These are phyloP conservation scores for Colletotrichum acutatum DNA, from an alignment of 2,329 filamentous ascomycete genomes.

Conservation along the genomic window DNA sequence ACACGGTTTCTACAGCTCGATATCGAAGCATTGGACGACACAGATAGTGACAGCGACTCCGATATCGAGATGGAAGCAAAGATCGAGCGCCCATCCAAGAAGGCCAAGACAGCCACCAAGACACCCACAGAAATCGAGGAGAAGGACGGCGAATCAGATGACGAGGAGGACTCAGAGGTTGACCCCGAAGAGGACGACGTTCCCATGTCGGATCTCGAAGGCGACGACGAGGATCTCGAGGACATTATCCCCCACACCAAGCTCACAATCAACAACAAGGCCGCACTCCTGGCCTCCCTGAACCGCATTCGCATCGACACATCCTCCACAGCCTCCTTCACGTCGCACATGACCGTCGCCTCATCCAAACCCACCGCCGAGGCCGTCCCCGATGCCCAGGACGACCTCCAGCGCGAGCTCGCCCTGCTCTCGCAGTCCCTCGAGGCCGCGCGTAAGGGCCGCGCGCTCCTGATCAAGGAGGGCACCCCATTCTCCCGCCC, in stretches of 20 bases:
- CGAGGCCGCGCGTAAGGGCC: conserved; percentile 79
- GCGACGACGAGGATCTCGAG: conserved; percentile 82
- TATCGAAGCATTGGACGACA: conserved; percentile 68
- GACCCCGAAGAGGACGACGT: conserved; percentile 90
- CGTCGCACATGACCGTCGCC: conserved; percentile 82
- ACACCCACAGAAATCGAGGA: conserved; percentile 48
- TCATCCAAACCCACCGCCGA: conserved; percentile 71
- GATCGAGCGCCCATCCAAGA: conserved; percentile 61
- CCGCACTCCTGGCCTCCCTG: conserved; percentile 82
- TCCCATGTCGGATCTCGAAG: conserved; percentile 85
- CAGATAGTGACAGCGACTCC: conserved; percentile 72
- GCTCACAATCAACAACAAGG: conserved; percentile 96
- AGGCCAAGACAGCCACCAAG: conserved; percentile 53
- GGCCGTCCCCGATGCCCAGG: conserved; percentile 83
- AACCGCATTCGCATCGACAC: conserved; percentile 81
- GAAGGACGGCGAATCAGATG: conserved; percentile 61
- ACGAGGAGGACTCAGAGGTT: conserved; percentile 78
- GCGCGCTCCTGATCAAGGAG: conserved; percentile 81
- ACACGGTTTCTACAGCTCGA: conserved; percentile 54
- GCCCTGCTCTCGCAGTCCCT: conserved; percentile 93
- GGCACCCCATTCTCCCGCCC: conserved; percentile 88
- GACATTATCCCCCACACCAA: conserved; percentile 91
- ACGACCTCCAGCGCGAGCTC: conserved; percentile 92
- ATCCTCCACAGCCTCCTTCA: conserved; percentile 77
- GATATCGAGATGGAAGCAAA: conserved; percentile 83